These are phyloP conservation scores for Xylariales sp. DNA, from an alignment of 2,329 filamentous ascomycete species.

Conservation along the genomic window DNA sequence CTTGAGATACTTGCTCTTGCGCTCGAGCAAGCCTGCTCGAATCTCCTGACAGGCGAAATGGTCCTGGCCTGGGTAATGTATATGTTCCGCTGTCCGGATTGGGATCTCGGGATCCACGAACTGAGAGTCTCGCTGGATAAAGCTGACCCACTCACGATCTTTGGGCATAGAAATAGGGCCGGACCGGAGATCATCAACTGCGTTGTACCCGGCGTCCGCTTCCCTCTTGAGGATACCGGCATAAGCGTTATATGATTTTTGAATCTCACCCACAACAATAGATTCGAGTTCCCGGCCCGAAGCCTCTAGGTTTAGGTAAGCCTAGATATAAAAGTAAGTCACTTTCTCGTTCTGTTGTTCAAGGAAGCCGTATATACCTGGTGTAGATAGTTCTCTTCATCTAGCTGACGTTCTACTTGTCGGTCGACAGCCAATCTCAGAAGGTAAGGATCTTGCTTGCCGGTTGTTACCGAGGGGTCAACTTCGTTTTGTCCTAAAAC, in stretches of 20 bases:
- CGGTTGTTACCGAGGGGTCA: conserved; percentile 78
- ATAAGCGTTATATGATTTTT: conserved; percentile 96
- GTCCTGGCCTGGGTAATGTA: conserved; percentile 91
- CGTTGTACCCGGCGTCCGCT: conserved; percentile 81
- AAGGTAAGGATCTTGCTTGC: conserved; percentile 93
- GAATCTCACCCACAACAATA: conserved; percentile 96
- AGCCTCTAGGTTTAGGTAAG: conserved; percentile 92
- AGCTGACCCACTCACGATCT: conserved; percentile 88
- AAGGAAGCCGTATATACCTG: conserved; percentile 67
- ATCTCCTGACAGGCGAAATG: conserved; percentile 86
- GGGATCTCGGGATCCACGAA: conserved; percentile 88
- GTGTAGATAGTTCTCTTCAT: conserved; percentile 97
- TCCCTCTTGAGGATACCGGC: conserved; percentile 92
- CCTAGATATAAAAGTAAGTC: conserved; percentile 61
- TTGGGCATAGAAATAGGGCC: conserved; percentile 94
- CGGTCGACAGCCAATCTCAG: conserved; percentile 86
- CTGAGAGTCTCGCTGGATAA: conserved; percentile 83
- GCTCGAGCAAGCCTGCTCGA: conserved; percentile 88
- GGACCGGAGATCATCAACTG: conserved; percentile 82
- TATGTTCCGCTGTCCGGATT: conserved; percentile 80
- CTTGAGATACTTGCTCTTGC: conserved; percentile 98
- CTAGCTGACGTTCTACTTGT: conserved; percentile 90
- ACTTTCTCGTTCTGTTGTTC: not conserved
- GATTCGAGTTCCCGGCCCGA: conserved; percentile 95
- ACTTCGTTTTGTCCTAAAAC: conserved; percentile 81